Percentiles rank a stretch among this genome's conserved stretches.
Evolutionary conservation across 176 grass and related monocot species (phyloP).

Genomic region (Ensete ventricosum): DNA sequence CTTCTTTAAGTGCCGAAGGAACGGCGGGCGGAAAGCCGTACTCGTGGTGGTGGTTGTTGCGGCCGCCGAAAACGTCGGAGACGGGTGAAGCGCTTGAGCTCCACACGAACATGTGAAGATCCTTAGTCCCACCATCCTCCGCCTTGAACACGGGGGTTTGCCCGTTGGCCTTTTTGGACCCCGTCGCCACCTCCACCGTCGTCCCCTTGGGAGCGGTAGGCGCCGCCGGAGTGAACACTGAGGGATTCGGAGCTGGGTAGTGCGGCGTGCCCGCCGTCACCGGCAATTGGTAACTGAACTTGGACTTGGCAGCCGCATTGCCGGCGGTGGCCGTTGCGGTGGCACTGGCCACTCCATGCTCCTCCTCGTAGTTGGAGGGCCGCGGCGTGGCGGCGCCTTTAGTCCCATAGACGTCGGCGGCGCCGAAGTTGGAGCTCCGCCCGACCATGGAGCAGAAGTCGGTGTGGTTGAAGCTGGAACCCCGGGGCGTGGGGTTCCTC

Average conservation of each 20-base stretch:
- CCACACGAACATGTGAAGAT: slow-evolving; percentile 99
- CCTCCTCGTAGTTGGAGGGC: slow-evolving; percentile 5
- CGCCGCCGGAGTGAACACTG: neutral
- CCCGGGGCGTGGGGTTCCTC: slow-evolving; percentile 65
- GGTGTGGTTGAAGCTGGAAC: slow-evolving; percentile 76
- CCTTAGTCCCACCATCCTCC: slow-evolving; percentile 70
- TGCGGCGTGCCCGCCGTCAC: neutral
- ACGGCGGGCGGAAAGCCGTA: neutral
- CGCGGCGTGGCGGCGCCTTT: neutral
- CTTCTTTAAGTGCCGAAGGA: neutral
- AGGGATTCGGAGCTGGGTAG: neutral
- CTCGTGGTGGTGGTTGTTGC: neutral
- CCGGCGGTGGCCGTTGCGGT: too few relatives aligned
- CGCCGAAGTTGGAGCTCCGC: slow-evolving; percentile 14
- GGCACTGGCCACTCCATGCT: neutral
- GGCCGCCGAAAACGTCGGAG: slow-evolving; percentile 61
- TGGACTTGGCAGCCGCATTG: neutral
- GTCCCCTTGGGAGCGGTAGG: neutral
- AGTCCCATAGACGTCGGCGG: neutral
- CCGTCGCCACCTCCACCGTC: neutral
- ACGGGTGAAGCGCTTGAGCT: slow-evolving; percentile 97
- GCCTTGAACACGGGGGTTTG: slow-evolving; percentile 16
- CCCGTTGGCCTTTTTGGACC: neutral
- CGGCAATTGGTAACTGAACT: neutral
- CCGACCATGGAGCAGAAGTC: slow-evolving; percentile 80